These are phyloP conservation scores for Nicotiana benthamiana DNA, from an alignment of 257 asterid genomes.

Conservation along the genomic window DNA sequence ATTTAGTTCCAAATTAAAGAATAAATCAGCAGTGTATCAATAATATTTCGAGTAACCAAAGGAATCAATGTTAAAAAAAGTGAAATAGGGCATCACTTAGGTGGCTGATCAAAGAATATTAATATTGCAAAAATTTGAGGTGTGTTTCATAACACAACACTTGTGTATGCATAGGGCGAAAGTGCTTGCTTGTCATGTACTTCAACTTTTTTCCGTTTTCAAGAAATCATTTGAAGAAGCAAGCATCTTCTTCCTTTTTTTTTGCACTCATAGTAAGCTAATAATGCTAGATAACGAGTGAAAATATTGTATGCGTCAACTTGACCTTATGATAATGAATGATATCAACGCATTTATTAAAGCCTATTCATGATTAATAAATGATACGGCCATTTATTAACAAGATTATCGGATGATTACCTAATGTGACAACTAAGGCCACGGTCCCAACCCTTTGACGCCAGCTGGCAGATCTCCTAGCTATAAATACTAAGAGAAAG, in stretches of 20 bases:
- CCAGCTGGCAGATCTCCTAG: too few relatives aligned
- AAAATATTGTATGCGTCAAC: too few relatives aligned
- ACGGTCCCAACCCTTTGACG: too few relatives aligned
- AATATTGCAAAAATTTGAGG: neutral
- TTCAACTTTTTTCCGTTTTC: neutral
- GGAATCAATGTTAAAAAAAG: neutral
- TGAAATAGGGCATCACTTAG: neutral
- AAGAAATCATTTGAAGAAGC: too few relatives aligned
- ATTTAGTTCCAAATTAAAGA: neutral
- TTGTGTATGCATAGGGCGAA: neutral
- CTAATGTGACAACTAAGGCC: too few relatives aligned
- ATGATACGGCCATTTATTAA: too few relatives aligned
- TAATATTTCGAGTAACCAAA: neutral
- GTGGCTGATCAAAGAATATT: neutral
- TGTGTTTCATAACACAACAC: neutral
- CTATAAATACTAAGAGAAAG: too few relatives aligned
- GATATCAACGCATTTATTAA: too few relatives aligned
- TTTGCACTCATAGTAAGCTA: neutral
- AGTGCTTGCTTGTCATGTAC: constrained; percentile 1
- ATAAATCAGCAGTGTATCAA: neutral
- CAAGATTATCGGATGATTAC: too few relatives aligned
- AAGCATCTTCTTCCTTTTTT: too few relatives aligned
- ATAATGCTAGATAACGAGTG: neutral
- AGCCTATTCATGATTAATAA: too few relatives aligned
- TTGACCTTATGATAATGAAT: too few relatives aligned